Base-by-base conservation (phyloP, 2,329 filamentous ascomycete genomes). In the Sclerotinia borealis region DNA sequence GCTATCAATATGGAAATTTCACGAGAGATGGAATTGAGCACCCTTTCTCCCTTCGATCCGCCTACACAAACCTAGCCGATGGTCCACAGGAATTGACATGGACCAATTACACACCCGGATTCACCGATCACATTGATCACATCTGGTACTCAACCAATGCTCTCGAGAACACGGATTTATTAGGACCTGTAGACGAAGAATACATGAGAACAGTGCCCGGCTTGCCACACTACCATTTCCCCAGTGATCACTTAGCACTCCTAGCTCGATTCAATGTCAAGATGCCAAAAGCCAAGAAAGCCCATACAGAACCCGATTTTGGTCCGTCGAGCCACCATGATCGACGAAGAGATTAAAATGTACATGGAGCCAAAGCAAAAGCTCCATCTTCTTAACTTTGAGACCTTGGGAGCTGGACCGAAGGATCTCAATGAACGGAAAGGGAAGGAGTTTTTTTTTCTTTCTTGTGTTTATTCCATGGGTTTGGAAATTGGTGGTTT, bases 31-130 rank as follows among this genome's bases (percentile, higher is more conserved):
- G 95, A 65, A 96, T 98, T 77, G 88, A 90, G 67, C 95, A 99
- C 76, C 92, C 93, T 0, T 99, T 98, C 80, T 93, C 89, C 72
- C 81, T 99, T 68, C 92, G 95, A 73, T 96, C 95, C 27, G 88
- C 92, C 3, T 99, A 99, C 76, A 85, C 85, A 41, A 85, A 90
- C 67, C 88, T 96, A 59, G 89, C 89, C 67, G 89, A 93, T 73
- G 86, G 95, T 41, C 87, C 88, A 8, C 90, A 92, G 64, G 91
- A 96, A 74, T 79, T 98, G 70, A 86, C 87, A 5, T 99, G 96
- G 76, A 99, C 95, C 52, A 99, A 99, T 77, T 99, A 98, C 77
- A 96, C 92, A 17, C 93, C 95, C 1, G 86, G 87, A n/a, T 99
- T 97, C 78, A 85, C 86, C 59, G 93, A 92, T 66, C 91, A 96